phyloP scores from a whole-genome alignment of 169 alveolate genomes.

The Eimeria sp. region DNA sequence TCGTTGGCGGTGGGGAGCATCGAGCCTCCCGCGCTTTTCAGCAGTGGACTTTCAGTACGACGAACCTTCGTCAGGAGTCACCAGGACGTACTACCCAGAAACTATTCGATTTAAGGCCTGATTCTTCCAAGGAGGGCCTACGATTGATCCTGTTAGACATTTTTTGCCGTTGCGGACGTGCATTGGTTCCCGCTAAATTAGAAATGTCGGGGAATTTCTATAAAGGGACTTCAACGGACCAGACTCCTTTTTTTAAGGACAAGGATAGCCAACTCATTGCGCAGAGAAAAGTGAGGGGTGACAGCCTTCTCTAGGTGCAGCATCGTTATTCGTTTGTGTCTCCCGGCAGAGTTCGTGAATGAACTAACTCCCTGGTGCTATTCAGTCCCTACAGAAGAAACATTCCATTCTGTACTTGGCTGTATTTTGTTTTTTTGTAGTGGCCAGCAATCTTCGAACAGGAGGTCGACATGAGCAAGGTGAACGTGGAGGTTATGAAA shows the following conservation, averaged over 20 bases:
- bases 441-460: slow-evolving; percentile 84
- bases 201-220: slow-evolving; percentile 84
- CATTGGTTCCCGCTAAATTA: slow-evolving; percentile 89
- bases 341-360: not conserved
- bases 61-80: not conserved
- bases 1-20: not conserved
- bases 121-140: not conserved
- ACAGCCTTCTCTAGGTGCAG: not conserved
- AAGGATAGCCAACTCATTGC: slow-evolving; percentile 83
- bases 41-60: too few species aligned
- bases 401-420: not conserved
- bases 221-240: slow-evolving; percentile 84
- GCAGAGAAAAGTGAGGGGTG: slow-evolving; percentile 58
- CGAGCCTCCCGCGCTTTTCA: not conserved
- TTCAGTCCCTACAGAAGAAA: not conserved
- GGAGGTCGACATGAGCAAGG: slow-evolving; percentile 84
- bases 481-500: slow-evolving; percentile 82
- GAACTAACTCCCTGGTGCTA: not conserved
- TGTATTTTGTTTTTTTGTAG: slow-evolving; percentile 1
- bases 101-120: not conserved
- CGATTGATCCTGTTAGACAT: slow-evolving; percentile 38
- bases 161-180: slow-evolving; percentile 96
- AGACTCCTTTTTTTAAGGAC: slow-evolving; percentile 85
- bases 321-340: not conserved
- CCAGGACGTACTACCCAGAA: not conserved